Percentiles rank a stretch among this genome's conserved stretches.
phyloP scores from a whole-genome alignment of 2,329 filamentous ascomycete species.

The Fusarium citri region DNA sequence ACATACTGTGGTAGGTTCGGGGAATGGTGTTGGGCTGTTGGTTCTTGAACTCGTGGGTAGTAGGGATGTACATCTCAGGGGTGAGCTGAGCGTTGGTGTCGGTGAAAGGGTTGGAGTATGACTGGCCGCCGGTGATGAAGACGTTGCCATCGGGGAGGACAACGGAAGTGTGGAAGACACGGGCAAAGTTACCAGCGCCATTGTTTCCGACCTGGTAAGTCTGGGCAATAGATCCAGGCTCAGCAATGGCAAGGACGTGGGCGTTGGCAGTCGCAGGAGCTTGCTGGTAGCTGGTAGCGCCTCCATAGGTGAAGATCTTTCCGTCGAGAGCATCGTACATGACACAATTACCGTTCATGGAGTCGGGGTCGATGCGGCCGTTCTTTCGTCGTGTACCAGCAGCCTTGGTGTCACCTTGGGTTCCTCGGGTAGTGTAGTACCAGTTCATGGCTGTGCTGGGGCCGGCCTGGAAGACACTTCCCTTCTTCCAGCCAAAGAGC shows the following conservation, averaged over 20 bases:
- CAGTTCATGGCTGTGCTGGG: slow-evolving; percentile 66
- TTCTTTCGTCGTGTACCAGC: slow-evolving; percentile 45
- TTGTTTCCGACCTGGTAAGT: slow-evolving; percentile 22
- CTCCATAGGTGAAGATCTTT: slow-evolving; percentile 66
- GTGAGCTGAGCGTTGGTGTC: slow-evolving; percentile 26
- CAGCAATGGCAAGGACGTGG: slow-evolving; percentile 61
- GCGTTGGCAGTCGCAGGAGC: slow-evolving; percentile 57
- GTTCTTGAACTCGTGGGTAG: slow-evolving; percentile 18
- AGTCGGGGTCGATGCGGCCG: slow-evolving; percentile 55
- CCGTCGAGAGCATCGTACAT: slow-evolving; percentile 70
- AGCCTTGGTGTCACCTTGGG: slow-evolving; percentile 41
- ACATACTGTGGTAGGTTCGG: slow-evolving; percentile 32
- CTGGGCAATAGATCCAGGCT: slow-evolving; percentile 19
- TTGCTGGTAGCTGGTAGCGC: slow-evolving; percentile 58
- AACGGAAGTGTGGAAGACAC: slow-evolving; percentile 60
- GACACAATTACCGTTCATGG: slow-evolving; percentile 67
- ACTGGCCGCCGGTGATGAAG: slow-evolving; percentile 58
- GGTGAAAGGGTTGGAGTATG: slow-evolving; percentile 23
- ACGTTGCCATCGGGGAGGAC: slow-evolving; percentile 62
- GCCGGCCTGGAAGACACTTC: slow-evolving; percentile 64
- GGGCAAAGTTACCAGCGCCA: slow-evolving; percentile 37
- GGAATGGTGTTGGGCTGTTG: slow-evolving; percentile 31
- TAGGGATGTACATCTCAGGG: slow-evolving; percentile 28
- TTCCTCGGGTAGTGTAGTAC: slow-evolving; percentile 56
- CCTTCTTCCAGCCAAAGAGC: slow-evolving; percentile 56